phyloP scores from a whole-genome alignment of 2,329 filamentous ascomycete genomes.

The Exophiala lecanii-corni region DNA sequence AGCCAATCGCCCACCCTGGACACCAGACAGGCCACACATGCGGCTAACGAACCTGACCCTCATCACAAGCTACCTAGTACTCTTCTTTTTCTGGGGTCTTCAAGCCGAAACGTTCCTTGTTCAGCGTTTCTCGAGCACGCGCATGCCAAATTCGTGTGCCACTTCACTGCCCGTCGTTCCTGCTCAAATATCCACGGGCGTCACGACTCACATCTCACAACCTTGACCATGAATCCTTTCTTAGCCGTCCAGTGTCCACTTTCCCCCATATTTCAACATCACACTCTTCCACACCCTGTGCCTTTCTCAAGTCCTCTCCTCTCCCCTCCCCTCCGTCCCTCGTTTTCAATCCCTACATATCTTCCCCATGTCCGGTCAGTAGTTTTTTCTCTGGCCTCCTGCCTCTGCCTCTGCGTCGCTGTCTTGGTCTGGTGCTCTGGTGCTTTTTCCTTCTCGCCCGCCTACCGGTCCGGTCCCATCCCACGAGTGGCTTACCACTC shows the following conservation, averaged over 20 bases:
- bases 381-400: no score
- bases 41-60: conserved; percentile 21
- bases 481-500: conserved; percentile 25
- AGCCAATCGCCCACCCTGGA: conserved; percentile 11
- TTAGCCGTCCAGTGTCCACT: conserved; percentile 12
- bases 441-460: no score
- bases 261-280: conserved; percentile 23
- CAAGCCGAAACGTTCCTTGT: conserved; percentile 19
- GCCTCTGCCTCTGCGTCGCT: no score
- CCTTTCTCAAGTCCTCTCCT: conserved; percentile 18
- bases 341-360: conserved; percentile 19
- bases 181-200: background rate
- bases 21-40: conserved; percentile 6
- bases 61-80: conserved; percentile 21
- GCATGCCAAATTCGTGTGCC: background rate
- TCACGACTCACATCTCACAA: background rate
- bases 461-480: no score
- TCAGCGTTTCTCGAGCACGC: background rate
- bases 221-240: background rate
- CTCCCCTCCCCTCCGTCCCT: conserved; percentile 19
- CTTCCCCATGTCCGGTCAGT: no score
- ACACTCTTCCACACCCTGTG: conserved; percentile 17
- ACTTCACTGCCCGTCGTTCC: background rate
- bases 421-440: no score
- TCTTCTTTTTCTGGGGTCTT: conserved; percentile 20